Conservation (phyloP, 2,329 filamentous ascomycete species). For the Fusarium sp. region DNA sequence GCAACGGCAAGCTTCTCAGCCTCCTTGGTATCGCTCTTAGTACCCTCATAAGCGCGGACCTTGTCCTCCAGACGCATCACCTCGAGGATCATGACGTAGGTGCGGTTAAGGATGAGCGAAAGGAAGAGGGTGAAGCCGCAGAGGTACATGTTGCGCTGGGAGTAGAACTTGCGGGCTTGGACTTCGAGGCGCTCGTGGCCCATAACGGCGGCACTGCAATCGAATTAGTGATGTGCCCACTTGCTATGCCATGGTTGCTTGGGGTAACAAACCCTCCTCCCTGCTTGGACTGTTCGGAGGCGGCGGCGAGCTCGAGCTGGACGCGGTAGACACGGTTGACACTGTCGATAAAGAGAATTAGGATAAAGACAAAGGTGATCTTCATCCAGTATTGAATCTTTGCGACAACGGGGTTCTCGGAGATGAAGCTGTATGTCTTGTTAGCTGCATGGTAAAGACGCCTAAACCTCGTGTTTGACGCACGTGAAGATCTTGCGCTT, state of each 20-base stretch:
- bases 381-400: conserved; percentile 98
- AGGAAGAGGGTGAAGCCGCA: conserved; percentile 99
- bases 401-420: conserved; percentile 81
- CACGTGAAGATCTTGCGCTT: conserved; percentile 85
- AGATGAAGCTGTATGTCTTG: conserved; percentile 76
- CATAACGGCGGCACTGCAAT: conserved; percentile 69
- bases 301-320: conserved; percentile 82
- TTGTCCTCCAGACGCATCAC: conserved; percentile 91
- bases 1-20: conserved; percentile 75
- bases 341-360: conserved; percentile 97
- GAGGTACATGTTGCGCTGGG: conserved; percentile 99
- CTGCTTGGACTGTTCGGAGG: conserved; percentile 63
- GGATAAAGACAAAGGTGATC: conserved; percentile 98
- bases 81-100: conserved; percentile 96
- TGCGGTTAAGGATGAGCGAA: conserved; percentile 97
- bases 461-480: conserved; percentile 39
- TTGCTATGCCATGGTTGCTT: background rate
- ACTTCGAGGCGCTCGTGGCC: conserved; percentile 97
- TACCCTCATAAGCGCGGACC: conserved; percentile 78
- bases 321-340: conserved; percentile 96
- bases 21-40: conserved; percentile 66
- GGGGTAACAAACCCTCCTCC: conserved; percentile 56
- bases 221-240: conserved; percentile 30
- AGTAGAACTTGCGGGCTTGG: conserved; percentile 99
- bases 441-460: conserved; percentile 3